Evolutionary conservation across 768 basidiomycete genomes (phyloP), one percentile per base, ranked within the genome.

Genomic region (Suillus hirtellus): DNA sequence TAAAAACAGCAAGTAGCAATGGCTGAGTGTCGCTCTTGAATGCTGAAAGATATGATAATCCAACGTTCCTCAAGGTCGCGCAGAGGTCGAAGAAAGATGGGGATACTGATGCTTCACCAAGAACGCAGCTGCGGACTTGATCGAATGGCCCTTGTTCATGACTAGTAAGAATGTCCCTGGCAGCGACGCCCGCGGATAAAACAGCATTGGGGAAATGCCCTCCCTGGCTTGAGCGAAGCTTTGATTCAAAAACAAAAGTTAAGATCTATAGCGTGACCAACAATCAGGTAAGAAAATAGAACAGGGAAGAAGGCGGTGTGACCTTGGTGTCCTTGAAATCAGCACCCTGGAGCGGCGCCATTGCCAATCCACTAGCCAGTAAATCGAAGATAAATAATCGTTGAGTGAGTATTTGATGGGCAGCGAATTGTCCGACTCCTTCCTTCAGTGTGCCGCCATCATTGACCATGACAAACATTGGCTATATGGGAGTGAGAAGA

Each of bases 321-420:
- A 85, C 89, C 79, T 89, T 90, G 0, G 84, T 83, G 66, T 90
- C 87, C 47, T 81, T 80, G 66, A 86, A 89, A 65, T 84, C 83
- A 1, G 82, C 78, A 0, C 83, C 85, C 40, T 79, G 78, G 21
- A 91, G 73, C 9, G 84, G 71, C 0, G 84, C 78, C 7, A 87
- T 78, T 0, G 86, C 75, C 14, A 88, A 66, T 4, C 84, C 83
- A 14, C 74, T 75, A n/a, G 76, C 67, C 0, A 89, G 72, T 2
- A 89, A 72, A 24, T 78, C 70, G 44, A 79, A 83, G 1, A 90
- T 65, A 65, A 87, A 83, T 1, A 72, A 47, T 5, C 88, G 78
- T 61, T 88, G 85, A 5, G 73, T 66, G 2, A 89, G 75, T 17
- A 81, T 71, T 24, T 76, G 72, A 35, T 70, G 73, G 1, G 70